These are phyloP conservation scores for Benincasa hispida DNA, from an alignment of 306 rosid genomes.

Conservation along the genomic window DNA sequence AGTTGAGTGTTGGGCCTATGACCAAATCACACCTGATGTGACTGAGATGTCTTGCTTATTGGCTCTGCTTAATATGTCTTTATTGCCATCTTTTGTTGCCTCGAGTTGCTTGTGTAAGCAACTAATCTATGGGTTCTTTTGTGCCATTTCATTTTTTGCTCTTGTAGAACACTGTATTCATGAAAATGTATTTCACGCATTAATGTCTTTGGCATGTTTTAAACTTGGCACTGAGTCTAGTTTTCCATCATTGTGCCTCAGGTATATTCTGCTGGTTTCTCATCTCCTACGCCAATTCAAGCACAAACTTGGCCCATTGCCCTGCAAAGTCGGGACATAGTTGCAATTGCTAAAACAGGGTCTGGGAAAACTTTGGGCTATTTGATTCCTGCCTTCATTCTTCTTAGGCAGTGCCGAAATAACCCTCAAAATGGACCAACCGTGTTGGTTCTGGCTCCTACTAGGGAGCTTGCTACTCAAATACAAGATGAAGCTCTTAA, in stretches of 20 bases:
- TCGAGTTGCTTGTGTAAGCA: slow-evolving; percentile 99
- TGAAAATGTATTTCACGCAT: neutral
- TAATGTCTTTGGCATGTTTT: slow-evolving; percentile 6
- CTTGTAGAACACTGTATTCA: slow-evolving; percentile 1
- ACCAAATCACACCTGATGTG: slow-evolving; percentile 92
- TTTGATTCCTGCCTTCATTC: slow-evolving; percentile 81
- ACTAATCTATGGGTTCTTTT: slow-evolving; percentile 68
- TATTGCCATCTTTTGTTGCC: slow-evolving; percentile 89
- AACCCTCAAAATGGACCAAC: slow-evolving; percentile 83
- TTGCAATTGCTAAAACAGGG: slow-evolving; percentile 96
- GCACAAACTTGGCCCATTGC: slow-evolving; percentile 99
- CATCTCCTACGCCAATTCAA: slow-evolving; percentile 93
- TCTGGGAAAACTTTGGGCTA: slow-evolving; percentile 97
- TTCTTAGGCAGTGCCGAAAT: slow-evolving; percentile 67
- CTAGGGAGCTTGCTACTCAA: slow-evolving; percentile 98
- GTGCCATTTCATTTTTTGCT: slow-evolving; percentile 1
- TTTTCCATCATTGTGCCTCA: slow-evolving; percentile 24
- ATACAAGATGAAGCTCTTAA: slow-evolving; percentile 85
- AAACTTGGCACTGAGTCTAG: slow-evolving; percentile 21
- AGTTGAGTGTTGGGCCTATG: slow-evolving; percentile 86
- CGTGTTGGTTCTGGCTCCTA: slow-evolving; percentile 93
- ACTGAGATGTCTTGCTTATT: slow-evolving; percentile 88
- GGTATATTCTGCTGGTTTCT: slow-evolving; percentile 87
- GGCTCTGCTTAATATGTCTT: slow-evolving; percentile 87
- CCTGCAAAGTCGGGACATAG: slow-evolving; percentile 88